phyloP scores from a whole-genome alignment of 208 protist genomes.

The Leishmania tropica region DNA sequence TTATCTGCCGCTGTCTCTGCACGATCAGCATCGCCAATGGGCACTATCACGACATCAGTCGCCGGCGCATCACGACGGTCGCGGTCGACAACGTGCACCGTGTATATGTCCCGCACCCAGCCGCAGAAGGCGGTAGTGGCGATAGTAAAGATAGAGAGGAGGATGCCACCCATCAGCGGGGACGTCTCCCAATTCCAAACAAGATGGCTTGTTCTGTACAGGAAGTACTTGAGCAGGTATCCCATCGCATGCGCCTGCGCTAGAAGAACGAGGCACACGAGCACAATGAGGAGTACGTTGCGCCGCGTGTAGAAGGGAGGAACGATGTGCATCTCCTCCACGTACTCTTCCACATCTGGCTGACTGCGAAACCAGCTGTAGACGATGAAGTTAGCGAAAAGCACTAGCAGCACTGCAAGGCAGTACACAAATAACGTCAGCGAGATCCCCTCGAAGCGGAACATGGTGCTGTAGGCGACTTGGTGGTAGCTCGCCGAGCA shows the following conservation, averaged over 20 bases:
- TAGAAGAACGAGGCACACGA: conserved; percentile 36
- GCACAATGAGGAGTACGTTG: conserved; percentile 39
- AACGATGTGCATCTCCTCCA: conserved; percentile 47
- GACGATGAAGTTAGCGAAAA: conserved; percentile 53
- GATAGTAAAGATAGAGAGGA: conserved; percentile 39
- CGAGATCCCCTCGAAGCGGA: conserved; percentile 50
- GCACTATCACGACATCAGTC: conserved; percentile 21
- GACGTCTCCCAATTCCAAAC: conserved; percentile 82
- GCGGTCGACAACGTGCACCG: neutral
- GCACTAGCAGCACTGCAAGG: conserved; percentile 41
- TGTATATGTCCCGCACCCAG: conserved; percentile 22
- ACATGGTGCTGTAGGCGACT: conserved; percentile 66
- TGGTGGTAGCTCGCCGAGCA: conserved; percentile 60
- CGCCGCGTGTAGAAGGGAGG: conserved; percentile 65
- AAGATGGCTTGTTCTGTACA: conserved; percentile 59
- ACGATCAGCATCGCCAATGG: neutral
- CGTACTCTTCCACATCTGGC: conserved; percentile 51
- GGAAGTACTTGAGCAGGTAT: conserved; percentile 62
- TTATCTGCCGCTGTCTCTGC: neutral
- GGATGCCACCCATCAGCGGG: conserved; percentile 56
- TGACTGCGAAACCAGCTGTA: conserved; percentile 66
- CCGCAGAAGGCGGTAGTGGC: conserved; percentile 17
- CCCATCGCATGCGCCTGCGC: conserved; percentile 60
- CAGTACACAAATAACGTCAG: conserved; percentile 63
- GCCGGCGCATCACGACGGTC: neutral